Evolutionary conservation across 2,329 filamentous ascomycete species (phyloP), one percentile per base, ranked within the genome.

Genomic region (Claviceps digitariae): DNA sequence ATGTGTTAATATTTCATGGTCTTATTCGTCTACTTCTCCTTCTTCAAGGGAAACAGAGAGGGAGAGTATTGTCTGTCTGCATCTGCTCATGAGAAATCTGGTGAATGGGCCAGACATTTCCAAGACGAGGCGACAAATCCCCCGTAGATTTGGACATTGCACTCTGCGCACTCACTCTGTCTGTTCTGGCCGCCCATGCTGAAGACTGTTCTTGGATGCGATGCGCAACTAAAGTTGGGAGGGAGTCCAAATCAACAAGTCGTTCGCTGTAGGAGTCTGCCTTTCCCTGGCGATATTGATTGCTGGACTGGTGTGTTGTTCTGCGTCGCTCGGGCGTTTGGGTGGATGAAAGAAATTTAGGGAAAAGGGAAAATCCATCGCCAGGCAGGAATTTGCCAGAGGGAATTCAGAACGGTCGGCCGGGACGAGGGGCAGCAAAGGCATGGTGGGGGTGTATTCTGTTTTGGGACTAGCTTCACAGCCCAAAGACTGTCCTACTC

Each of bases 141-240:
- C 21, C n/a, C 29, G n/a, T 43, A 17, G 13, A 20, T 1, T 2
- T 3, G 36, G 23, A 17, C 17, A 13, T n/a, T 27, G 20, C 23
- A 23, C n/a, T 43, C 21, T 27, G 21, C 15, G 25, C 34, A 61
- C 64, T 54, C 55, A 66, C 66, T 68, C 67, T 69, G 67, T 64
- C 69, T 61, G 63, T 67, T 70, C 51, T 58, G 44, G 55, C 69
- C 67, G 57, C 69, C 69, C 69, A 72, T 72, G 50, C 23, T 54
- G 44, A 38, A n/a, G 21, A n/a, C 12, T 44, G 8, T 44, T 44
- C 15, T 23, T 38, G n/a, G 15, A 44, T 25, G 23, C 20, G 21
- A 44, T 25, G 41, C 41, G 21, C 41, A 44, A 25, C 41, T 21
- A 21, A 38, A 38, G 29, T 10, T 43, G 12, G 13, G 6, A 31